phyloP scores from a whole-genome alignment of 805 yeast genomes.

The Lachancea sp. region DNA sequence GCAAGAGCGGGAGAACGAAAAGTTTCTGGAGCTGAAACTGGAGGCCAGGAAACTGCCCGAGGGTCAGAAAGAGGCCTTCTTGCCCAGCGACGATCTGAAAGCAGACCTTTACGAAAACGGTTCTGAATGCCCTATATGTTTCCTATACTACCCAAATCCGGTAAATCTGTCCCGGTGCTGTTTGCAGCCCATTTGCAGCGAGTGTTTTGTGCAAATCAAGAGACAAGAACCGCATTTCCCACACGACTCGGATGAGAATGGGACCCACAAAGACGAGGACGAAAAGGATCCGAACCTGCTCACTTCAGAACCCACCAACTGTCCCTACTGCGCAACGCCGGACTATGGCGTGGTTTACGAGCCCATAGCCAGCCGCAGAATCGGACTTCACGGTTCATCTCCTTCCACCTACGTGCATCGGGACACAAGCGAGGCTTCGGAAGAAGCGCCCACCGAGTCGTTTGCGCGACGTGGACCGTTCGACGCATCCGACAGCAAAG shows the following conservation, averaged over 20 bases:
- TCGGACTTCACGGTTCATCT: constrained; percentile 51
- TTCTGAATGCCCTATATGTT: constrained; percentile 91
- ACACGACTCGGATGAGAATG: constrained; percentile 50
- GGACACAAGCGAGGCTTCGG: not conserved
- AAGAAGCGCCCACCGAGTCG: not conserved
- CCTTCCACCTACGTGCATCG: constrained; percentile 38
- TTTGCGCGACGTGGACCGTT: constrained; percentile 44
- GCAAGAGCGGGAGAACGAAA: constrained; percentile 55
- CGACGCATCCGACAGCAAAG: constrained; percentile 62
- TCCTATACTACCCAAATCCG: constrained; percentile 72
- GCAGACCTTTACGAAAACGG: constrained; percentile 59
- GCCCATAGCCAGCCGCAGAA: constrained; percentile 48
- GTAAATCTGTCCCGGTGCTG: constrained; percentile 84
- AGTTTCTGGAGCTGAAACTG: constrained; percentile 49
- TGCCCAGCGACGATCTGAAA: constrained; percentile 37
- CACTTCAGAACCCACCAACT: constrained; percentile 79
- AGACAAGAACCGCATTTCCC: constrained; percentile 89
- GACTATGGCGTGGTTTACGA: constrained; percentile 79
- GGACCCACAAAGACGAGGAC: constrained; percentile 28
- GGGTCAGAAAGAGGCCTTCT: constrained; percentile 38
- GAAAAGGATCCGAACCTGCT: constrained; percentile 51
- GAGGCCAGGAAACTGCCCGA: constrained; percentile 35
- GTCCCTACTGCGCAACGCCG: constrained; percentile 89
- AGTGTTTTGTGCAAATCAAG: constrained; percentile 93
- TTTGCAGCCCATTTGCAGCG: constrained; percentile 88